A percentile compares a stretch with the other conserved stretches of the same genome.
These are phyloP conservation scores for Heracleum sosnowskyi DNA, from an alignment of 129 eudicot species.

Conservation along the genomic window DNA sequence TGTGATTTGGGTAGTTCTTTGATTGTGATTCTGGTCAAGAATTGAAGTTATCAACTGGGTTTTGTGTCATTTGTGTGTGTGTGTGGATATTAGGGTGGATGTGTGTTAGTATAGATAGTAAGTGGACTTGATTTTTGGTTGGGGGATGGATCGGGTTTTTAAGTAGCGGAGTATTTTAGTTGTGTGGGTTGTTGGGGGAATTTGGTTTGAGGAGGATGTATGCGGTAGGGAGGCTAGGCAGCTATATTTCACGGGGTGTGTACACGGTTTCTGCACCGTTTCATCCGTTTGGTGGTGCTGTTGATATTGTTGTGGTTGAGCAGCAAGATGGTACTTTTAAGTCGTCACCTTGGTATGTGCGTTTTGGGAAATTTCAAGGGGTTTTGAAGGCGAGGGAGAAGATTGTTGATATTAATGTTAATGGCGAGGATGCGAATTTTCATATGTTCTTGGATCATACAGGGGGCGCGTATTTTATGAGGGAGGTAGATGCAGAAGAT, in stretches of 20 bases:
- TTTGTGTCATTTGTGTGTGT: not conserved
- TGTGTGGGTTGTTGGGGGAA: constrained; percentile 11
- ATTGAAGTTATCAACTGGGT: not conserved
- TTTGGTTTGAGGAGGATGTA: constrained; percentile 29
- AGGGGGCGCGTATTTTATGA: constrained; percentile 73
- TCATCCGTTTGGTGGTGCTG: constrained; percentile 98
- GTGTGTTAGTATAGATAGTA: not conserved
- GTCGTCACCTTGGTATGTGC: constrained; percentile 96
- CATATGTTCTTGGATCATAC: constrained; percentile 73
- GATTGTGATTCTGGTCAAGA: not conserved
- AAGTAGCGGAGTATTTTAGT: not conserved
- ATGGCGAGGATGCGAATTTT: constrained; percentile 75
- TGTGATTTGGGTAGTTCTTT: not conserved
- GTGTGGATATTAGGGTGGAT: not conserved
- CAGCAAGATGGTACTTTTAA: constrained; percentile 85
- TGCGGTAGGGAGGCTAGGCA: constrained; percentile 84
- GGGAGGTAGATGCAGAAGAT: constrained; percentile 63
- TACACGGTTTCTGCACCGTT: constrained; percentile 73
- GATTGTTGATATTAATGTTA: constrained; percentile 68
- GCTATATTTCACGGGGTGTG: constrained; percentile 74
- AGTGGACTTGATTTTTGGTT: not conserved
- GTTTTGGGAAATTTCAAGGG: constrained; percentile 97
- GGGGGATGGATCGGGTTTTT: not conserved
- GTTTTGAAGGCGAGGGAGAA: constrained; percentile 78
- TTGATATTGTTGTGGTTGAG: constrained; percentile 86